Base-by-base conservation (phyloP, 1,284 basidiomycete species). In the Leccinum cinnamomeum region DNA sequence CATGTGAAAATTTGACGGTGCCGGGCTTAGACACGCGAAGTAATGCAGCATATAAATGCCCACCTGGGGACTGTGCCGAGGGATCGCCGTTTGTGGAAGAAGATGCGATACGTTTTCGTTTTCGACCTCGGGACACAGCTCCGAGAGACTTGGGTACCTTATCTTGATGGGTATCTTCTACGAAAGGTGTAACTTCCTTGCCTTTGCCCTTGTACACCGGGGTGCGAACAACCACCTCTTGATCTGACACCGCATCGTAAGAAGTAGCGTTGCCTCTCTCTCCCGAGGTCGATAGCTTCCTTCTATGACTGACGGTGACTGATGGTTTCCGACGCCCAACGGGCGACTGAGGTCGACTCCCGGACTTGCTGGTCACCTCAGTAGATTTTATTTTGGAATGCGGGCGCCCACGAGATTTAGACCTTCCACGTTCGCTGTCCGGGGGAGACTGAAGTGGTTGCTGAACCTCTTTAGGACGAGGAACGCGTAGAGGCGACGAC, bases 91-190 rank as follows among this genome's bases (percentile, higher is more conserved):
- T 62, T 20, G 59, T 30, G 10, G 70, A 48, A 41, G 68, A 66
- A 2, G 70, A 70, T 50, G 50, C 14, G 18, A 62, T 62, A 0
- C 70, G 70, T 53, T 71, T 74, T 59, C 70, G 72, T 48, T 71
- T 71, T 35, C 58, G 65, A 41, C 64, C 62, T 12, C 48, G 62
- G n/a, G 63, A 25, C 16, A 3, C 48, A 41, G 28, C 53, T 60
- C 59, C 64, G 2, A 53, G 53, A 7, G 70, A 25, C 56, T 68
- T 64, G 16, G 57, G 61, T 30, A 55, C 63, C 59, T 59, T 64
- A 53, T 65, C 67, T 33, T 18, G 61, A 54, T 3, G 14, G 14
- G 2, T 23, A 14, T 62, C 63, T 25, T 65, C 62, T 44, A 51
- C 33, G 2, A 46, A 23, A 7, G 55, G 12, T 12, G 16, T 7